Conservation (phyloP, 768 basidiomycete species). For the Lactarius vividus region DNA sequence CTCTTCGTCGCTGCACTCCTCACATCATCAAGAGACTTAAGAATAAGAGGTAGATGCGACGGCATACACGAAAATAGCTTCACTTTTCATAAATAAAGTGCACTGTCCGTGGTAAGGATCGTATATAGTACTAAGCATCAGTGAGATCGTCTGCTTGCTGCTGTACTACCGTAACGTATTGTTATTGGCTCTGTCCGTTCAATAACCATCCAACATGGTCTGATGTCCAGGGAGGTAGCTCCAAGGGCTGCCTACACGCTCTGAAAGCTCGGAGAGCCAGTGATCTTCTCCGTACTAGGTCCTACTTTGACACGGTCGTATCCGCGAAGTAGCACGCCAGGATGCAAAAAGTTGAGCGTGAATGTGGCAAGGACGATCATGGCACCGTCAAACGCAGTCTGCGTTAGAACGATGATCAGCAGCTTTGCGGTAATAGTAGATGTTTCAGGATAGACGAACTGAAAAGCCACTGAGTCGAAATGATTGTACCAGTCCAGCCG, state of each 20-base stretch:
- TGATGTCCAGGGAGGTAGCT: not conserved
- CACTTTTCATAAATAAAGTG: not conserved
- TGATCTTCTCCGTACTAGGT: not conserved
- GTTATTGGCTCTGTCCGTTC: not conserved
- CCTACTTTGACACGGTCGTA: not conserved
- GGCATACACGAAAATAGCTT: not conserved
- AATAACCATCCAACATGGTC: not conserved
- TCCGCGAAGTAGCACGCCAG: conserved; percentile 17
- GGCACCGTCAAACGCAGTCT: conserved; percentile 19
- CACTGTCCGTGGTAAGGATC: not conserved
- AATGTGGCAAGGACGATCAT: conserved; percentile 20
- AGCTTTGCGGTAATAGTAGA: not conserved
- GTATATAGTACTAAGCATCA: not conserved
- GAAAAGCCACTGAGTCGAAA: conserved; percentile 22
- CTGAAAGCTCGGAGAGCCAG: not conserved
- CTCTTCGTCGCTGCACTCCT: not conserved
- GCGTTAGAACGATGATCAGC: not conserved
- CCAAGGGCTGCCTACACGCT: not conserved
- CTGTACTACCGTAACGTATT: not conserved
- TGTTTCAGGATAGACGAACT: conserved; percentile 2
- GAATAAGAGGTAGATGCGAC: not conserved
- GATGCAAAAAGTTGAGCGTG: conserved; percentile 19
- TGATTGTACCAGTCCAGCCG: conserved; percentile 20
- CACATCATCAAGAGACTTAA: not conserved
- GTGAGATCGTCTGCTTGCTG: not conserved